phyloP scores from a whole-genome alignment of 768 basidiomycete genomes.

The Dioszegia aurantiaca region DNA sequence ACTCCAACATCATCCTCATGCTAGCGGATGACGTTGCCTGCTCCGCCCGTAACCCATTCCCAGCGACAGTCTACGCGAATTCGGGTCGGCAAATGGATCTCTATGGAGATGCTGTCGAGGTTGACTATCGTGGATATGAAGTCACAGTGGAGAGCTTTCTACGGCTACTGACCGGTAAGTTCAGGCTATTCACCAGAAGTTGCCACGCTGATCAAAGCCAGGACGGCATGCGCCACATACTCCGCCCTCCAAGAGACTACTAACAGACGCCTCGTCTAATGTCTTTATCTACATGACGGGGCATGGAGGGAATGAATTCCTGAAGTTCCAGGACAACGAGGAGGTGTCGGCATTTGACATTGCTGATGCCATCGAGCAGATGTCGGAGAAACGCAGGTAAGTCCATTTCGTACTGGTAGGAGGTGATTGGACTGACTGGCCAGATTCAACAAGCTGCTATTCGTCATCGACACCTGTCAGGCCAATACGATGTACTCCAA shows the following conservation, averaged over 20 bases:
- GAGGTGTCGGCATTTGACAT: slow-evolving; percentile 95
- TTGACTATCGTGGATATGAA: slow-evolving; percentile 96
- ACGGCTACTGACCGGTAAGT: slow-evolving; percentile 79
- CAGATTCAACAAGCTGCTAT: slow-evolving; percentile 92
- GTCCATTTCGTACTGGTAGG: slow-evolving; percentile 23
- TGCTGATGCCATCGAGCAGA: slow-evolving; percentile 97
- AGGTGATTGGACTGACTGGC: slow-evolving; percentile 5
- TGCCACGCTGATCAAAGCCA: slow-evolving; percentile 47
- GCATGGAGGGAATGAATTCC: slow-evolving; percentile 95
- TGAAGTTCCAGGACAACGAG: slow-evolving; percentile 98
- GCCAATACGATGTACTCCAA: slow-evolving; percentile 93
- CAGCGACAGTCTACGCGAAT: slow-evolving; percentile 90
- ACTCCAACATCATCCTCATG: slow-evolving; percentile 99
- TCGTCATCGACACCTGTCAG: slow-evolving; percentile 98
- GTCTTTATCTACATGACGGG: slow-evolving; percentile 98
- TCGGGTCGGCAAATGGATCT: slow-evolving; percentile 75
- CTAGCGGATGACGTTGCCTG: slow-evolving; percentile 95
- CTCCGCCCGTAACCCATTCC: slow-evolving; percentile 84
- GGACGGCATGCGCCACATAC: slow-evolving; percentile 79
- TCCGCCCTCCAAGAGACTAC: slow-evolving; percentile 85
- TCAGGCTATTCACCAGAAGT: not conserved
- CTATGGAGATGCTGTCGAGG: slow-evolving; percentile 95
- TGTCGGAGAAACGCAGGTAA: slow-evolving; percentile 93
- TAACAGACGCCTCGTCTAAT: slow-evolving; percentile 78
- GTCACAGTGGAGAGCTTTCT: slow-evolving; percentile 97